Evolutionary conservation across 768 basidiomycete species (phyloP).

Genomic region (Leccinum aurantiacum): DNA sequence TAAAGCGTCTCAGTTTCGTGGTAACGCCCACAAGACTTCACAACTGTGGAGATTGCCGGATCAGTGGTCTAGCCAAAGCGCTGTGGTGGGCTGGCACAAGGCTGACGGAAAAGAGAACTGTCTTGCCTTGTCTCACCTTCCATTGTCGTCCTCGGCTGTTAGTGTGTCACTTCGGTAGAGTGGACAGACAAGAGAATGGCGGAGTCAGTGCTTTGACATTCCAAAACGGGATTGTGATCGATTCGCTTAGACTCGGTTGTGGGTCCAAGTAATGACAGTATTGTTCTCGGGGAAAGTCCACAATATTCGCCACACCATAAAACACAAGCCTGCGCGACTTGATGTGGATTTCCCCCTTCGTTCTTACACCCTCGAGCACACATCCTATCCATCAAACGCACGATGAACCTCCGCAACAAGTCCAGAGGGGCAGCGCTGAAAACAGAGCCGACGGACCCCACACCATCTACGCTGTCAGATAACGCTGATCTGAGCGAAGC

Average conservation of each 20-base stretch:
- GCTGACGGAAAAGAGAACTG: neutral
- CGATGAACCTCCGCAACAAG: slow-evolving; percentile 10
- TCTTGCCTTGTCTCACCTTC: neutral
- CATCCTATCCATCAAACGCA: slow-evolving; percentile 1
- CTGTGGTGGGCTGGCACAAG: no score
- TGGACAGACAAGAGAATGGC: neutral
- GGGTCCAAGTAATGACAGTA: slow-evolving; percentile 13
- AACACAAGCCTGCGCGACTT: slow-evolving; percentile 1
- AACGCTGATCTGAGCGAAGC: slow-evolving; percentile 10
- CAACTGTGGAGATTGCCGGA: no score
- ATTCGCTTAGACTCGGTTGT: slow-evolving; percentile 17
- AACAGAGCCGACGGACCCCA: neutral
- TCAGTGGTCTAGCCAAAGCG: neutral
- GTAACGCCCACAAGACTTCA: no score
- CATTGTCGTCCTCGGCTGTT: slow-evolving; percentile 2
- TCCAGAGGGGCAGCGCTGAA: slow-evolving; percentile 8
- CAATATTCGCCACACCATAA: slow-evolving; percentile 6
- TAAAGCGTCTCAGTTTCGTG: no score
- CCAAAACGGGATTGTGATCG: slow-evolving; percentile 7
- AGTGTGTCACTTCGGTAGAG: neutral
- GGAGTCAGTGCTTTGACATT: slow-evolving; percentile 16
- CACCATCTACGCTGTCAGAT: neutral
- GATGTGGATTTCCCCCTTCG: neutral
- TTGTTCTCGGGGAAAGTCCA: slow-evolving; percentile 15
- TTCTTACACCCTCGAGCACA: neutral